phyloP scores from a whole-genome alignment of 345 rosid genomes.

The Aurinia saxatilis region DNA sequence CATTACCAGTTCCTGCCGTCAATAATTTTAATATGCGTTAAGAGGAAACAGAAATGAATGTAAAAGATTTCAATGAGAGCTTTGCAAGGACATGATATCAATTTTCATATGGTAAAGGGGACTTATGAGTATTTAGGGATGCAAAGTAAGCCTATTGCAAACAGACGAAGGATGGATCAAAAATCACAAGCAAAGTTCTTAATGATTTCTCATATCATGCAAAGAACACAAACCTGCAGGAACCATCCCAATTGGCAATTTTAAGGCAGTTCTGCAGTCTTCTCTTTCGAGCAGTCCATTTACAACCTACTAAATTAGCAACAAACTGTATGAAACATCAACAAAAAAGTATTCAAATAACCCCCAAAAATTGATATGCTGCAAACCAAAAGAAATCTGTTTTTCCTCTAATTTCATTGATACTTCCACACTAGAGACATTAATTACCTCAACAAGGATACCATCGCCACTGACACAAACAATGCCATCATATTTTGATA shows the following conservation, averaged over 20 bases:
- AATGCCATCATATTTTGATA: conserved; percentile 67
- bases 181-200: background rate
- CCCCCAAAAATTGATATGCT: background rate
- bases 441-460: conserved; percentile 77
- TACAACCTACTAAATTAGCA: conserved; percentile 73
- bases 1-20: conserved; percentile 80
- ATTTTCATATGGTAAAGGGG: background rate
- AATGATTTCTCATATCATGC: background rate
- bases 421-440: background rate
- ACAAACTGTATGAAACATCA: conserved; percentile 17
- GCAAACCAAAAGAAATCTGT: background rate
- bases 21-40: background rate
- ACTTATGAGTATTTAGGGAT: background rate
- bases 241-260: conserved; percentile 70
- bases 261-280: conserved; percentile 71
- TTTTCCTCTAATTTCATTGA: too few species aligned
- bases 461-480: conserved; percentile 98
- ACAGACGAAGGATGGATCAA: background rate
- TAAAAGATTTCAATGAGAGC: background rate
- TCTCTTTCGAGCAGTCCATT: conserved; percentile 87
- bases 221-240: conserved; percentile 67
- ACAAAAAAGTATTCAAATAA: background rate
- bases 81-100: too few species aligned
- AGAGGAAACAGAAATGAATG: background rate
- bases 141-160: background rate